Evolutionary conservation across 768 basidiomycete genomes (phyloP).

Genomic region (Hydnomerulius pinastri): DNA sequence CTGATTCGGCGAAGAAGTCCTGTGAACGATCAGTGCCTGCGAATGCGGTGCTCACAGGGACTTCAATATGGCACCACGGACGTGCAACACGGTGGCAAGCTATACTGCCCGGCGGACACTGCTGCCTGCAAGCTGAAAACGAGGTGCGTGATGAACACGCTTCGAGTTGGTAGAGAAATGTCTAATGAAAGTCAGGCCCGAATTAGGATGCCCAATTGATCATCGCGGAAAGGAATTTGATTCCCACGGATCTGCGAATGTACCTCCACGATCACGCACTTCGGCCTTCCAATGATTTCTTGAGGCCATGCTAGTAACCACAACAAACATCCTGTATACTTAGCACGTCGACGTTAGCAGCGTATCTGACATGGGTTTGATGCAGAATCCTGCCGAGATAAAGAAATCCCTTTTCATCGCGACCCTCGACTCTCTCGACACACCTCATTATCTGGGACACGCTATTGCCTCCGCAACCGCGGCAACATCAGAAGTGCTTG

Average conservation of each 20-base stretch:
- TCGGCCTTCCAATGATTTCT: neutral
- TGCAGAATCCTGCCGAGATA: neutral
- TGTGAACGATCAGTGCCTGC: neutral
- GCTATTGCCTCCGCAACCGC: slow-evolving; percentile 50
- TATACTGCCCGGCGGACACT: neutral
- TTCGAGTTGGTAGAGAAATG: neutral
- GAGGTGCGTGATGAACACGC: neutral
- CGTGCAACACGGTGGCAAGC: neutral
- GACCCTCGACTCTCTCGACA: slow-evolving; percentile 48
- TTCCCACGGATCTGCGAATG: slow-evolving; percentile 1
- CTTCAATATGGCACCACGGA: neutral
- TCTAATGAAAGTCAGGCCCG: too few species aligned
- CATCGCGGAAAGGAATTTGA: neutral
- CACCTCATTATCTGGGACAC: slow-evolving; percentile 57
- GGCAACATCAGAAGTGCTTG: slow-evolving; percentile 49
- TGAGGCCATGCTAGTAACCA: neutral
- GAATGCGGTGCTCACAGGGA: neutral
- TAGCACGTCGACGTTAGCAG: neutral
- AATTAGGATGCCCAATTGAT: too few species aligned
- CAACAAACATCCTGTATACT: neutral
- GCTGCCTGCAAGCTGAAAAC: slow-evolving; percentile 1
- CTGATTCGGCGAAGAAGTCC: neutral
- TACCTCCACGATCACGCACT: neutral
- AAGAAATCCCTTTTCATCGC: slow-evolving; percentile 51
- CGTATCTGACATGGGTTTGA: neutral